Evolutionary conservation across 805 yeast genomes (phyloP).

Genomic region (Myxozyma mucilagina): DNA sequence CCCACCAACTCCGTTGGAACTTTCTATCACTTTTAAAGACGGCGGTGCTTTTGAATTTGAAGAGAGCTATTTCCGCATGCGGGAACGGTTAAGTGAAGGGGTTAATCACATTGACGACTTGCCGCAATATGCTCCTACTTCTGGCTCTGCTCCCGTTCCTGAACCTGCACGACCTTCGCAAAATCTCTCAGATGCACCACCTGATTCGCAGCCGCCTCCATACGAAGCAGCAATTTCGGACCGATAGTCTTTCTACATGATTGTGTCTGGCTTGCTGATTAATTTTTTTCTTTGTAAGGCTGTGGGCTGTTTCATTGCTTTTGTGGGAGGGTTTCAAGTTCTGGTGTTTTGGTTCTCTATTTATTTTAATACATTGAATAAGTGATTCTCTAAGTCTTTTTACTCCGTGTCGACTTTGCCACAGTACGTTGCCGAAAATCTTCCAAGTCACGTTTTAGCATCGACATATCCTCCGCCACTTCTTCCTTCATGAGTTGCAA

Average conservation of each 20-base stretch:
- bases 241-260: neutral
- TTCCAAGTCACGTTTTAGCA: conserved; percentile 19
- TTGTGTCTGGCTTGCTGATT: neutral
- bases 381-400: too few relatives aligned
- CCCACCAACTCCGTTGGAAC: conserved; percentile 24
- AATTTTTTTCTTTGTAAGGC: neutral
- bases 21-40: conserved; percentile 34
- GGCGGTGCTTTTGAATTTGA: conserved; percentile 37
- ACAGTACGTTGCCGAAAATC: conserved; percentile 37
- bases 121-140: conserved; percentile 24
- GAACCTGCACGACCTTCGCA: neutral
- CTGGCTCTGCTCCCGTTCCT: neutral
- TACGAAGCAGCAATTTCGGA: conserved; percentile 1
- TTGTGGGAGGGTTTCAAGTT: neutral
- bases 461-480: conserved; percentile 25
- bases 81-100: conserved; percentile 34
- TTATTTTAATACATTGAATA: neutral
- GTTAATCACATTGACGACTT: conserved; percentile 33
- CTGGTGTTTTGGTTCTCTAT: neutral
- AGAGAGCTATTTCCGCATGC: conserved; percentile 28
- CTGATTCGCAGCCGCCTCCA: conserved; percentile 2
- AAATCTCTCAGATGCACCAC: neutral
- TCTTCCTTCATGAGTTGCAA: conserved; percentile 38
- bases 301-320: neutral
- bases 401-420: too few relatives aligned